These are phyloP conservation scores for Tolypocladium tropicale DNA, from an alignment of 2,329 filamentous ascomycete genomes.

Conservation along the genomic window DNA sequence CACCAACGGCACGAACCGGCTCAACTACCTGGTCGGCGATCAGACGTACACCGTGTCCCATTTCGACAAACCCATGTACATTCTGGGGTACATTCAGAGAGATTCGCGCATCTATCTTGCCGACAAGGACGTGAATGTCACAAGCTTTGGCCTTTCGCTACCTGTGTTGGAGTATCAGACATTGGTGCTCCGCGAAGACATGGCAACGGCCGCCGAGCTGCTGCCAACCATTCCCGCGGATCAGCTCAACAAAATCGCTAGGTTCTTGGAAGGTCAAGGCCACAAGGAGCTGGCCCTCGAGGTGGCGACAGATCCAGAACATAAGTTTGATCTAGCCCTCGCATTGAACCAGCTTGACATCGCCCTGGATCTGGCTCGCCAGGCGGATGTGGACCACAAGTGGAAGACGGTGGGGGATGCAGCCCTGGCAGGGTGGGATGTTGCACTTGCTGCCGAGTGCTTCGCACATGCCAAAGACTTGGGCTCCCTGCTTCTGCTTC, in stretches of 20 bases:
- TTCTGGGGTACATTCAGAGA: constrained; percentile 87
- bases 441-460: constrained; percentile 82
- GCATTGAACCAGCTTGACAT: constrained; percentile 74
- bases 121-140: constrained; percentile 89
- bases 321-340: constrained; percentile 90
- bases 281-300: constrained; percentile 93
- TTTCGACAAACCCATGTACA: constrained; percentile 91
- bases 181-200: constrained; percentile 82
- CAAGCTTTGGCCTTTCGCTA: constrained; percentile 83
- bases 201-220: constrained; percentile 82
- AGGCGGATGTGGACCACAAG: constrained; percentile 86
- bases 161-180: constrained; percentile 96
- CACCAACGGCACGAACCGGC: constrained; percentile 89
- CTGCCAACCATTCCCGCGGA: constrained; percentile 77
- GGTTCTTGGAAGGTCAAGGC: constrained; percentile 93
- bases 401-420: constrained; percentile 97
- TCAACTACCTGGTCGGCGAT: constrained; percentile 96
- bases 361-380: constrained; percentile 71
- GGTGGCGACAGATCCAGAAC: constrained; percentile 87
- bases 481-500: constrained; percentile 76
- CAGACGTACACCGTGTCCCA: constrained; percentile 97
- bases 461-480: constrained; percentile 86
- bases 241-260: constrained; percentile 95
- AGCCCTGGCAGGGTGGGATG: constrained; percentile 76
- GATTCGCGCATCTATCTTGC: constrained; percentile 92